phyloP scores from a whole-genome alignment of 2,329 filamentous ascomycete species.

The Lecanicillium sp. region DNA sequence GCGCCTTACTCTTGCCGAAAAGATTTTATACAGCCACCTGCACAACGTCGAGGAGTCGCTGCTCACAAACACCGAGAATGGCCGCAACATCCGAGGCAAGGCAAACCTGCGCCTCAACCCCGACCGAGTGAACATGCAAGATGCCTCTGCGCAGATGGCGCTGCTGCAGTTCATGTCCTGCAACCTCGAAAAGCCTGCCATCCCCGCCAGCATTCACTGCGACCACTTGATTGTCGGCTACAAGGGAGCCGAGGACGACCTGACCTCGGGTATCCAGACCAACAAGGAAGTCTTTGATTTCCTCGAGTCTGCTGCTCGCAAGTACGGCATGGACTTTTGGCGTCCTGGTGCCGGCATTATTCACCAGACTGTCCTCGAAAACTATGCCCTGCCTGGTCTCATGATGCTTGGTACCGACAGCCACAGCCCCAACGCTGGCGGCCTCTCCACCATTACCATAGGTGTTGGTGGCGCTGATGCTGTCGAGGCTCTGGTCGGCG shows the following conservation, averaged over 20 bases:
- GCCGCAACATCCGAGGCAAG: conserved; percentile 71
- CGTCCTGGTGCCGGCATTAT: conserved; percentile 90
- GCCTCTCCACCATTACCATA: conserved; percentile 86
- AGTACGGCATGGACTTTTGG: conserved; percentile 94
- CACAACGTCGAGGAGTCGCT: conserved; percentile 85
- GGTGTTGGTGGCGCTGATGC: conserved; percentile 96
- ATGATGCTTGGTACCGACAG: conserved; percentile 99
- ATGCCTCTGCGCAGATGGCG: conserved; percentile 97
- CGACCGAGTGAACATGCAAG: conserved; percentile 97
- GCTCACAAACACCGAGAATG: conserved; percentile 73
- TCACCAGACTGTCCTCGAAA: conserved; percentile 95
- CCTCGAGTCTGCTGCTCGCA: conserved; percentile 81
- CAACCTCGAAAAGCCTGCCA: conserved; percentile 77
- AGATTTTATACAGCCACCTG: conserved; percentile 95
- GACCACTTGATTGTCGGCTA: conserved; percentile 98
- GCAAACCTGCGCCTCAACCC: conserved; percentile 96
- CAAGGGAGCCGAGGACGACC: conserved; percentile 77
- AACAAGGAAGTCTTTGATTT: conserved; percentile 99
- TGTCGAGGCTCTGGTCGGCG: conserved; percentile 91
- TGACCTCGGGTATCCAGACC: conserved; percentile 74
- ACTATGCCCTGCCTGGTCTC: conserved; percentile 91
- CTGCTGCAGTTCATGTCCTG: conserved; percentile 98
- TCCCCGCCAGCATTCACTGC: conserved; percentile 96
- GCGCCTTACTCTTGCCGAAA: conserved; percentile 83
- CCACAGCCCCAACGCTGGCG: conserved; percentile 95